Conservation (phyloP, 1,284 basidiomycete genomes). For the Trametes hirsuta region DNA sequence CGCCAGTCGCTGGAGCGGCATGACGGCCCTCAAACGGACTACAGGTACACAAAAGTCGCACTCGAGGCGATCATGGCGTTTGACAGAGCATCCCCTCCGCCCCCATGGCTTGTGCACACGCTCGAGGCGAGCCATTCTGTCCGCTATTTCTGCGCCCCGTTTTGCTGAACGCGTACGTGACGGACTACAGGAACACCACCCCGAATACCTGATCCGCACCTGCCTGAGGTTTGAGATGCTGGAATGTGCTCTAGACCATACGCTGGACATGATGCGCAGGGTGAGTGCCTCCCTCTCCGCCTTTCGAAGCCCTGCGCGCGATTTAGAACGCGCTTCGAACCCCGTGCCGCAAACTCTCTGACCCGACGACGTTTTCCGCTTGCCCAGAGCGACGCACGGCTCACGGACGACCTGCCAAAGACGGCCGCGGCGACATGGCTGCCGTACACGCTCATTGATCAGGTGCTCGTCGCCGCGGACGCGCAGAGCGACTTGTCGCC, state of each 20-base stretch:
- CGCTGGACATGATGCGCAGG: constrained; percentile 70
- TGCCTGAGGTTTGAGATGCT: constrained; percentile 80
- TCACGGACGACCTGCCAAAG: constrained; percentile 58
- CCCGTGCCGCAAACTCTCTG: neutral
- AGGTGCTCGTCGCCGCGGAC: constrained; percentile 74
- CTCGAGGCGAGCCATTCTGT: constrained; percentile 58
- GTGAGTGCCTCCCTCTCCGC: constrained; percentile 44
- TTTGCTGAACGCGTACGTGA: constrained; percentile 3
- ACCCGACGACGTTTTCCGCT: constrained; percentile 11
- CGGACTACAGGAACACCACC: constrained; percentile 62
- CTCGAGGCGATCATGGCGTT: constrained; percentile 77
- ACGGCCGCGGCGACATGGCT: constrained; percentile 71
- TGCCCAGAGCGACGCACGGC: constrained; percentile 57
- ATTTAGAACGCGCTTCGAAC: constrained; percentile 12
- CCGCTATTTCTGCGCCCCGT: constrained; percentile 10
- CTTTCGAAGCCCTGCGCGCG: constrained; percentile 8
- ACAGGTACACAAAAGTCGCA: constrained; percentile 74
- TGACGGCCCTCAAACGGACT: constrained; percentile 75
- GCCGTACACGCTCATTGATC: constrained; percentile 87
- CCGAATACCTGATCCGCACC: constrained; percentile 77
- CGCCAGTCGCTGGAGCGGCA: constrained; percentile 79
- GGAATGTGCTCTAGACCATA: constrained; percentile 77
- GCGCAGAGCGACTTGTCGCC: constrained; percentile 53
- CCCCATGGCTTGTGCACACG: constrained; percentile 80
- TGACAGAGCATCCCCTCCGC: constrained; percentile 66